A percentile compares a stretch with the other conserved stretches of the same genome.
Conservation (phyloP, 768 basidiomycete genomes). For the Lentinula lateritia region DNA sequence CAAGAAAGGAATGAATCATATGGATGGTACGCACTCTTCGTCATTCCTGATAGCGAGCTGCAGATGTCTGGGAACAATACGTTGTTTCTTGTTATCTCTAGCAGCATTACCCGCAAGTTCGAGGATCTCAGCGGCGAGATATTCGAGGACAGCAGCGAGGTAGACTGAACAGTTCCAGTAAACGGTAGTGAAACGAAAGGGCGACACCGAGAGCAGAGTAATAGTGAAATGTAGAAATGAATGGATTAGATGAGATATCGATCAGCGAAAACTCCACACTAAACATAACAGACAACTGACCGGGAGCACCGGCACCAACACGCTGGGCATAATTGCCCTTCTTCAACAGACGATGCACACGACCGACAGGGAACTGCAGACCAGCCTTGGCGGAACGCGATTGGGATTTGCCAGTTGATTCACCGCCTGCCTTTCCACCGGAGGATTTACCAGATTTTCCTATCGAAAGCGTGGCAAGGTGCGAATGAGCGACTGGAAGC, state of each 20-base stretch:
- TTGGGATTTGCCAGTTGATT: constrained; percentile 8
- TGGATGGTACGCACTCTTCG: constrained; percentile 40
- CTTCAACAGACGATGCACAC: constrained; percentile 66
- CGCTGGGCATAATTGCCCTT: constrained; percentile 49
- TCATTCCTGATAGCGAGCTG: constrained; percentile 75
- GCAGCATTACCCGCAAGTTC: constrained; percentile 56
- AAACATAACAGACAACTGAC: not conserved
- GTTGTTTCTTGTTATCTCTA: constrained; percentile 68
- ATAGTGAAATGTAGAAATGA: not conserved
- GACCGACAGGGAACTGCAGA: constrained; percentile 66
- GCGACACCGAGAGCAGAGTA: not conserved
- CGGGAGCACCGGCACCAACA: constrained; percentile 14
- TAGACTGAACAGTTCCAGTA: not conserved
- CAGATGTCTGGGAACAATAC: constrained; percentile 74
- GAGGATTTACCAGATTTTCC: constrained; percentile 7
- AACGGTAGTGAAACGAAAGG: not conserved
- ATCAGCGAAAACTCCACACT: not conserved
- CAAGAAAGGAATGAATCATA: not conserved
- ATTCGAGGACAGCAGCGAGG: constrained; percentile 5
- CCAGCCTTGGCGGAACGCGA: constrained; percentile 45
- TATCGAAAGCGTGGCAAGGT: not conserved
- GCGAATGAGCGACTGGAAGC: too few relatives aligned
- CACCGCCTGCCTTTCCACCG: constrained; percentile 11
- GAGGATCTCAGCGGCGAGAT: constrained; percentile 22
- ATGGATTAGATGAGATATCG: not conserved